Evolutionary conservation across 805 yeast genomes (phyloP).

Genomic region (Osmozyma mogii): DNA sequence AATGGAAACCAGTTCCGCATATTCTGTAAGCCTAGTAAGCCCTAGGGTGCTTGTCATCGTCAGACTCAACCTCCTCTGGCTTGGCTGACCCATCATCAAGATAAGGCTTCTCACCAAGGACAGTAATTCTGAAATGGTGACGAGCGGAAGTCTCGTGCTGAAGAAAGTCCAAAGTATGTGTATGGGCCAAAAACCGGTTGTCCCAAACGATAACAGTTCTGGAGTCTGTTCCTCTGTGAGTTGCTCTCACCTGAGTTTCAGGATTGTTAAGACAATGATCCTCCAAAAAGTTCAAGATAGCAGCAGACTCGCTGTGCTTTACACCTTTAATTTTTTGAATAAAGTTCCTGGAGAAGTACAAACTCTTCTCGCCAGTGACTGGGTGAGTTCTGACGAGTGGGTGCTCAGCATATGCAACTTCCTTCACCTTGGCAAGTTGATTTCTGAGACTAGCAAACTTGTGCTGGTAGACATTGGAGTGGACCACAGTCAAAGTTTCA

Average conservation of each 20-base stretch:
- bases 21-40: too few relatives aligned
- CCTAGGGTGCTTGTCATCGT: too few relatives aligned
- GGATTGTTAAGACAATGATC: conserved; percentile 16
- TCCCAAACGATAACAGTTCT: conserved; percentile 21
- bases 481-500: conserved; percentile 17
- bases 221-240: conserved; percentile 17
- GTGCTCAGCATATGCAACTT: conserved; percentile 17
- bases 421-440: conserved; percentile 12
- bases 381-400: conserved; percentile 24
- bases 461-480: conserved; percentile 18
- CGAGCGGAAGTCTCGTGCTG: conserved; percentile 16
- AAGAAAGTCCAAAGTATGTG: conserved; percentile 17
- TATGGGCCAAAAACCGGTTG: conserved; percentile 17
- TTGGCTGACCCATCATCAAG: too few relatives aligned
- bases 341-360: conserved; percentile 17
- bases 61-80: too few relatives aligned
- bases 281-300: conserved; percentile 16
- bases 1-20: too few relatives aligned
- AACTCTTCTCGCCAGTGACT: conserved; percentile 19
- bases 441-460: conserved; percentile 9
- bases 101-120: conserved; percentile 20
- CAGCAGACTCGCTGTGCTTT: conserved; percentile 15
- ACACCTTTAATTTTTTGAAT: conserved; percentile 17
- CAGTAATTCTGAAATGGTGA: conserved; percentile 20
- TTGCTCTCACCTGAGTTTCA: conserved; percentile 19